phyloP scores from a whole-genome alignment of 2,329 filamentous ascomycete genomes.

The Ambrosiella beaveri region DNA sequence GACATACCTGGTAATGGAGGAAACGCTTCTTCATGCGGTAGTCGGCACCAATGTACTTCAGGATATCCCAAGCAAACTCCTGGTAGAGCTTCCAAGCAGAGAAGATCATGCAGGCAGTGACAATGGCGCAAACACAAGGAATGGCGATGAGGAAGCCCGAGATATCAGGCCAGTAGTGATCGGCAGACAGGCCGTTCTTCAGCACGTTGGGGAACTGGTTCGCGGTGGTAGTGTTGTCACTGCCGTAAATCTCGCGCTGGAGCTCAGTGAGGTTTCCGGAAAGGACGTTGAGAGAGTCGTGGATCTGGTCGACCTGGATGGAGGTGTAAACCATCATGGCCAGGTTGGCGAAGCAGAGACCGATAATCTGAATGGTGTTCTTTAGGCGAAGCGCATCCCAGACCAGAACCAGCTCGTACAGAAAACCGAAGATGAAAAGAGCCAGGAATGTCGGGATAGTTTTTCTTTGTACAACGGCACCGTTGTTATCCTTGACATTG shows the following conservation, averaged over 20 bases:
- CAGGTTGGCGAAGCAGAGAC: conserved; percentile 80
- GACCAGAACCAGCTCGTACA: conserved; percentile 77
- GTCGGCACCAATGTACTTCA: conserved; percentile 97
- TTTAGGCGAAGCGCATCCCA: conserved; percentile 89
- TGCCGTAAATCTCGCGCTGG: conserved; percentile 8
- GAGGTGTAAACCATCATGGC: conserved; percentile 84
- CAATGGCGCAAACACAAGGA: conserved; percentile 64
- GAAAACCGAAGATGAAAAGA: conserved; percentile 90
- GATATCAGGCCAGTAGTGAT: conserved; percentile 49
- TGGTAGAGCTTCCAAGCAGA: conserved; percentile 92
- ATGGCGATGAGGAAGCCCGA: conserved; percentile 69
- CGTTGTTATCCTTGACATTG: conserved; percentile 21
- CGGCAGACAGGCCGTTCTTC: conserved; percentile 25
- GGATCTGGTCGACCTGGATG: conserved; percentile 83
- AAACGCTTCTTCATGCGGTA: conserved; percentile 93
- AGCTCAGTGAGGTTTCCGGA: conserved; percentile 3
- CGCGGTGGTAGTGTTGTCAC: neutral
- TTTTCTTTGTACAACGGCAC: conserved; percentile 31
- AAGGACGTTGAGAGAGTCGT: conserved; percentile 42
- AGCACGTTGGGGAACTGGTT: conserved; percentile 26
- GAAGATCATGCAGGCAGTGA: conserved; percentile 55
- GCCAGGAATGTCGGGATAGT: conserved; percentile 91
- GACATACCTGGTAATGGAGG: conserved; percentile 75
- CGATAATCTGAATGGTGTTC: conserved; percentile 97
- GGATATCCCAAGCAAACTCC: conserved; percentile 97